Percentiles rank a stretch among this genome's conserved stretches.
Conservation (phyloP, 176 grass and related monocot species). For the Chrysopogon serrulatus region DNA sequence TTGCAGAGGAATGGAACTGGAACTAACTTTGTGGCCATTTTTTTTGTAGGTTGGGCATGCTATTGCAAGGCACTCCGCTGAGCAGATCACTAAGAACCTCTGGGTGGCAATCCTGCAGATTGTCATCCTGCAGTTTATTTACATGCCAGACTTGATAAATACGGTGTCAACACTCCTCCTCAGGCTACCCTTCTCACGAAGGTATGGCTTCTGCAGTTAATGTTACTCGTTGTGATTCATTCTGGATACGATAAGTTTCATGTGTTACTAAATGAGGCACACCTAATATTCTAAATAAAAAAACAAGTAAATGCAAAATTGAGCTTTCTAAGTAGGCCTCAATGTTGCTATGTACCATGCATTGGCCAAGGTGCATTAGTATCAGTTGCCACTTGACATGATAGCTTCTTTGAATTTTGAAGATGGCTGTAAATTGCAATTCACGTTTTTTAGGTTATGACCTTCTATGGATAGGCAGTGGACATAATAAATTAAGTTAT, state of each 20-base stretch:
- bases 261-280: slow-evolving; percentile 2
- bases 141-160: slow-evolving; percentile 84
- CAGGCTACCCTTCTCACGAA: slow-evolving; percentile 80
- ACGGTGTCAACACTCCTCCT: slow-evolving; percentile 74
- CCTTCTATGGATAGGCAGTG: neutral
- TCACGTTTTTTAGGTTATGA: neutral
- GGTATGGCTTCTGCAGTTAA: slow-evolving; percentile 38
- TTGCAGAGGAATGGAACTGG: slow-evolving; percentile 2
- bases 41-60: slow-evolving; percentile 71
- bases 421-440: neutral
- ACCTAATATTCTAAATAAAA: neutral
- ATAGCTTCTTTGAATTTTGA: neutral
- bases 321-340: neutral
- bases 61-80: slow-evolving; percentile 69
- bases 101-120: slow-evolving; percentile 67
- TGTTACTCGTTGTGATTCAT: neutral
- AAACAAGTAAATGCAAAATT: neutral
- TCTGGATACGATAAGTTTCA: neutral
- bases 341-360: neutral
- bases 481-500: neutral
- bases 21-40: neutral
- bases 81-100: slow-evolving; percentile 71
- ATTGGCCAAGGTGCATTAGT: neutral
- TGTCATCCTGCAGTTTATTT: slow-evolving; percentile 73
- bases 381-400: neutral